phyloP scores from a whole-genome alignment of 257 asterid genomes.

The Rehmannia glutinosa region DNA sequence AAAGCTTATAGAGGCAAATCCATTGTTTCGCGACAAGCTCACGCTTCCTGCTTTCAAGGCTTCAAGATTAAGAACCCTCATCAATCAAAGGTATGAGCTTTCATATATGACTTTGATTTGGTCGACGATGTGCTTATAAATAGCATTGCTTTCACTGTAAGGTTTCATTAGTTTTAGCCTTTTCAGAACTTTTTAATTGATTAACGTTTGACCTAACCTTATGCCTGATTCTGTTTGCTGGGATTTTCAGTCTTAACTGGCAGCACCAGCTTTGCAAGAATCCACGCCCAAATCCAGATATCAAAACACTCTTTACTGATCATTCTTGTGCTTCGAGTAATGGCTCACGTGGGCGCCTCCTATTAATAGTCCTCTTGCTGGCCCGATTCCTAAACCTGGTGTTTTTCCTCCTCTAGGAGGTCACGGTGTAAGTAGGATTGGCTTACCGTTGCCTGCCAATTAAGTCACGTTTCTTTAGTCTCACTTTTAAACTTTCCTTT shows the following conservation, averaged over 20 bases:
- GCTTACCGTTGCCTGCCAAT: background rate
- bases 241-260: conserved; percentile 80
- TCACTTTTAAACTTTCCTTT: conserved; percentile 15
- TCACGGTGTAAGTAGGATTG: conserved; percentile 61
- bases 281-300: conserved; percentile 93
- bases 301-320: conserved; percentile 84
- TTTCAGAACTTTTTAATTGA: background rate
- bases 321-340: conserved; percentile 80
- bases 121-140: too few species aligned
- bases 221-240: conserved; percentile 18
- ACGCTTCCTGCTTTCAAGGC: conserved; percentile 76
- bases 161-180: conserved; percentile 5
- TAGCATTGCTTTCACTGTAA: conserved; percentile 8
- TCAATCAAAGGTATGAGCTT: conserved; percentile 73
- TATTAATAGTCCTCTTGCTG: conserved; percentile 52
- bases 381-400: conserved; percentile 58
- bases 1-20: conserved; percentile 92
- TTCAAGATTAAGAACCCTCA: conserved; percentile 85
- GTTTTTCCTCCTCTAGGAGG: conserved; percentile 74
- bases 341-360: conserved; percentile 73
- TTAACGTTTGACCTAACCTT: background rate
- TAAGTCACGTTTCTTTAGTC: conserved; percentile 22
- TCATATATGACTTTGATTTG: too few species aligned
- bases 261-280: conserved; percentile 98
- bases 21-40: conserved; percentile 85